A percentile compares a stretch with the other conserved stretches of the same genome.
phyloP scores from a whole-genome alignment of 371 early-diverging fungal genomes.

The Fennellomyces sp. region DNA sequence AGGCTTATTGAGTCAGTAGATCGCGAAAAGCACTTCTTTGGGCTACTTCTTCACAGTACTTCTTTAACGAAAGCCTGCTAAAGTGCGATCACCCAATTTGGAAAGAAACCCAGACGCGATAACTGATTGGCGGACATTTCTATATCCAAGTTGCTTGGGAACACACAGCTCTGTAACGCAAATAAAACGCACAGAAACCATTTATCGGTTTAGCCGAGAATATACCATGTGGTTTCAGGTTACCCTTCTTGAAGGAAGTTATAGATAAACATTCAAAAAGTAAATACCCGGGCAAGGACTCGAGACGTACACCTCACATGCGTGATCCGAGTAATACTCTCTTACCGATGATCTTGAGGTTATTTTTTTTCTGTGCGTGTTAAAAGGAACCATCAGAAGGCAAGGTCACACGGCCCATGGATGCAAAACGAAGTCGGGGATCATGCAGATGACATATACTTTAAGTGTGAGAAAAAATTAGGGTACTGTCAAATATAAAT shows the following conservation, averaged over 20 bases:
- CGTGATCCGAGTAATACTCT: no score
- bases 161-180: background rate
- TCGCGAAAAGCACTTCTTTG: conserved; percentile 5
- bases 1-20: background rate
- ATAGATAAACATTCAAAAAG: no score
- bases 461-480: conserved; percentile 7
- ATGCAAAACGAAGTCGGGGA: background rate
- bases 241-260: background rate
- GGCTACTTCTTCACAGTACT: conserved; percentile 8
- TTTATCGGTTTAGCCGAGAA: background rate
- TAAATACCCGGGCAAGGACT: no score
- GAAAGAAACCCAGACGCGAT: background rate
- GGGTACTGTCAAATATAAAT: background rate
- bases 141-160: background rate
- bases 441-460: background rate
- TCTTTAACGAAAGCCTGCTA: conserved; percentile 5
- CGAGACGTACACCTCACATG: no score
- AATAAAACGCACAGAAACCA: background rate
- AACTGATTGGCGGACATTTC: background rate
- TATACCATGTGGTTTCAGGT: background rate
- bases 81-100: background rate
- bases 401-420: background rate
- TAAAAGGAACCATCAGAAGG: background rate
- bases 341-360: no score
- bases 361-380: no score